phyloP scores from a whole-genome alignment of 1,284 basidiomycete species.

The Anthracocystis walkeri region DNA sequence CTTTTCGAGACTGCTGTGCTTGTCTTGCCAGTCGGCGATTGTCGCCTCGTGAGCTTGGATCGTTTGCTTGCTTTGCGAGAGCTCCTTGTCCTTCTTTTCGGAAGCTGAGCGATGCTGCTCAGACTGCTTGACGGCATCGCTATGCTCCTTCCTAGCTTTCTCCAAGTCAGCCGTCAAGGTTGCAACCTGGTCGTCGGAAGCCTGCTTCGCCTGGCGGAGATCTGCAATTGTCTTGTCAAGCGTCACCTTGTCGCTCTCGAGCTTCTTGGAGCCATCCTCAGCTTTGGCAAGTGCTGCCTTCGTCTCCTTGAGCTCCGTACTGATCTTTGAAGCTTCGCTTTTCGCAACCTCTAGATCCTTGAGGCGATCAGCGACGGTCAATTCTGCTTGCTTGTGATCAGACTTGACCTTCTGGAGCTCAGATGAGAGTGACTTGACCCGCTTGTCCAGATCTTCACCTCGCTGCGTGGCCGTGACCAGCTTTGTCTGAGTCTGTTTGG shows the following conservation, averaged over 20 bases:
- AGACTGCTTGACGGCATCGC: slow-evolving; percentile 10
- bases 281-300: slow-evolving; percentile 13
- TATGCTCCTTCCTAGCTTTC: slow-evolving; percentile 18
- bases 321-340: slow-evolving; percentile 8
- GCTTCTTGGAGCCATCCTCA: slow-evolving; percentile 23
- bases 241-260: slow-evolving; percentile 15
- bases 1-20: slow-evolving; percentile 20
- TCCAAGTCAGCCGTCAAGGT: slow-evolving; percentile 17
- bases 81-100: slow-evolving; percentile 25
- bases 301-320: slow-evolving; percentile 19
- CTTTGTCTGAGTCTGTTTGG: slow-evolving; percentile 13
- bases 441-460: slow-evolving; percentile 24
- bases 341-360: slow-evolving; percentile 24
- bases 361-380: slow-evolving; percentile 17
- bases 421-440: slow-evolving; percentile 9
- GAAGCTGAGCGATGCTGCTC: slow-evolving; percentile 15
- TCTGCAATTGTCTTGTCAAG: slow-evolving; percentile 10
- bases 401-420: slow-evolving; percentile 30
- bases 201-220: slow-evolving; percentile 19
- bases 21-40: slow-evolving; percentile 16
- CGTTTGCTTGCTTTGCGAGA: slow-evolving; percentile 15
- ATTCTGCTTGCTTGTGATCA: slow-evolving; percentile 21
- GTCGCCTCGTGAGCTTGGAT: slow-evolving; percentile 20
- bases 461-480: slow-evolving; percentile 24
- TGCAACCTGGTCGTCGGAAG: slow-evolving; percentile 11